Conservation (phyloP, 352 stramenopile genomes). For the Aphanomyces invadans region DNA sequence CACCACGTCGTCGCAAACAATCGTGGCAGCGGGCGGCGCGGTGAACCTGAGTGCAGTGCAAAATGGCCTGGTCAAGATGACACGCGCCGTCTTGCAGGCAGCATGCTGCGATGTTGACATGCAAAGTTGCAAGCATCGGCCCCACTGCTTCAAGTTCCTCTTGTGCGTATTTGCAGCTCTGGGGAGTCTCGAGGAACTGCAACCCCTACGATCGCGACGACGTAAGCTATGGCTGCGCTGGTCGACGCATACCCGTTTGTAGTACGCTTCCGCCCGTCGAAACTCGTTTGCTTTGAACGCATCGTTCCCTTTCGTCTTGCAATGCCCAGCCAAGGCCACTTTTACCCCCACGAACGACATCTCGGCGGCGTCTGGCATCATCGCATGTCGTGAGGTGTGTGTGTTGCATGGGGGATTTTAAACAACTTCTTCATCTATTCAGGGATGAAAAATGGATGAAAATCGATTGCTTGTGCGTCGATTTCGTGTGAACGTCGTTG, state of each 20-base stretch:
- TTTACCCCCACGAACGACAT: conserved; percentile 1
- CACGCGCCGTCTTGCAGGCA: background rate
- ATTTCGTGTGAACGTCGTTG: no score
- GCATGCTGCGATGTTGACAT: conserved; percentile 10
- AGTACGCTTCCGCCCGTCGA: background rate
- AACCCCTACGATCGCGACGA: background rate
- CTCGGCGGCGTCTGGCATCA: no score
- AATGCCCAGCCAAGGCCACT: background rate
- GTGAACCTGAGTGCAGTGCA: conserved; percentile 41
- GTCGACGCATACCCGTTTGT: background rate
- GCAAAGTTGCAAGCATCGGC: background rate
- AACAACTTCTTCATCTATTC: no score
- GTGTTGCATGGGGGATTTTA: no score
- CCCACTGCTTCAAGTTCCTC: background rate
- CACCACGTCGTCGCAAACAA: no score
- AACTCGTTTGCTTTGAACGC: conserved; percentile 9
- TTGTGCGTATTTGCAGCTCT: background rate
- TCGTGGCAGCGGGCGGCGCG: no score
- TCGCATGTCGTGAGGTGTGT: no score
- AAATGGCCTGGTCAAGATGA: conserved; percentile 30
- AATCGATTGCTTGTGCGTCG: no score
- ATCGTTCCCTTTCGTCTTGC: background rate
- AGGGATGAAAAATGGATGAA: no score
- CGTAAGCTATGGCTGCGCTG: background rate
- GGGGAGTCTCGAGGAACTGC: background rate